Conservation (phyloP, 306 rosid species). For the Prinsepia uniflora region DNA sequence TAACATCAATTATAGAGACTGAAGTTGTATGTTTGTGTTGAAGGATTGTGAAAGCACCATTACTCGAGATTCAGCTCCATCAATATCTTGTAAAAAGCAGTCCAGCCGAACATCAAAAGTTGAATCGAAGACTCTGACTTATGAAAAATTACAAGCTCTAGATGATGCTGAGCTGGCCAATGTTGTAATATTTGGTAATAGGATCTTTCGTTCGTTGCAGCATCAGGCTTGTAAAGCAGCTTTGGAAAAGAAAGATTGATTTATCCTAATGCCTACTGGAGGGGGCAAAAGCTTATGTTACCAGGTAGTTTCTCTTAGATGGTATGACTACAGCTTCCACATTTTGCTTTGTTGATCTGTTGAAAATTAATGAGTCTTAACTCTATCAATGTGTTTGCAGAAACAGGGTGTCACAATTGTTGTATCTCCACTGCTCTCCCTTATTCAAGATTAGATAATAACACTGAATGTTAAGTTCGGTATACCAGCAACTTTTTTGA, state of each 20-base stretch:
- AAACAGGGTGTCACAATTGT: conserved; percentile 82
- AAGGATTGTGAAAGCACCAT: conserved; percentile 66
- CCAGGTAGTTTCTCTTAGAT: conserved; percentile 53
- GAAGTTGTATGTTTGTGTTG: conserved; percentile 29
- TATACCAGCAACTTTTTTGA: conserved; percentile 86
- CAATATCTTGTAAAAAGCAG: conserved; percentile 37
- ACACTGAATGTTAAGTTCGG: conserved; percentile 85
- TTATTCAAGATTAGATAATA: conserved; percentile 92
- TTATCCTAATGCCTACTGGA: conserved; percentile 97
- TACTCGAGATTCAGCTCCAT: conserved; percentile 44
- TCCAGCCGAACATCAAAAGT: conserved; percentile 30
- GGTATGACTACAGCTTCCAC: background rate
- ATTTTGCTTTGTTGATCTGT: conserved; percentile 11
- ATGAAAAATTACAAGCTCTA: conserved; percentile 59
- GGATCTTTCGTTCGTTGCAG: conserved; percentile 78
- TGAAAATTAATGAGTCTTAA: background rate
- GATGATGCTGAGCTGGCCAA: conserved; percentile 91
- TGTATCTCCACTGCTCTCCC: conserved; percentile 90
- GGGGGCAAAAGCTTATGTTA: conserved; percentile 98
- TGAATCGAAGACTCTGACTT: conserved; percentile 45
- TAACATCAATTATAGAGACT: conserved; percentile 11
- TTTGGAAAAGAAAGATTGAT: conserved; percentile 73
- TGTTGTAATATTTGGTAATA: conserved; percentile 83
- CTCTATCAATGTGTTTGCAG: conserved; percentile 11
- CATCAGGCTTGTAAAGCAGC: conserved; percentile 80